Percentiles rank a stretch among this genome's conserved stretches.
Conservation (phyloP, 768 basidiomycete species). For the Leucocoprinus leucothites region DNA sequence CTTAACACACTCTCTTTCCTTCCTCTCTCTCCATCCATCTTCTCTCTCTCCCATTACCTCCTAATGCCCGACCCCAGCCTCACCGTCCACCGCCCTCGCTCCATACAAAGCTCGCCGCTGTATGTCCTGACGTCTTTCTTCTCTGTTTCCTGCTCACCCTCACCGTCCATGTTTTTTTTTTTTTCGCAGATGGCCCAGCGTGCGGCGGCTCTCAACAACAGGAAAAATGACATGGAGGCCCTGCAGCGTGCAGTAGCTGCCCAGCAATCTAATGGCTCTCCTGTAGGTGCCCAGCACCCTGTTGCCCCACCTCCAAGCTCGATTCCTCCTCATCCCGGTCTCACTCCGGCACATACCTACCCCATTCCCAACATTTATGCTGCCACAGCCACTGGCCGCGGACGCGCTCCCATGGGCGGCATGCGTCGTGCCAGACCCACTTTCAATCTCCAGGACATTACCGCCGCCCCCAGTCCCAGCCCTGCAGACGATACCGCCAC, state of each 20-base stretch:
- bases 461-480: neutral
- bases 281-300: neutral
- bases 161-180: neutral
- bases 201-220: constrained; percentile 9
- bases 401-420: constrained; percentile 21
- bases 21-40: neutral
- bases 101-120: constrained; percentile 92
- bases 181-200: constrained; percentile 14
- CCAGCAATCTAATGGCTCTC: neutral
- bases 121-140: constrained; percentile 36
- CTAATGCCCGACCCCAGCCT: constrained; percentile 4
- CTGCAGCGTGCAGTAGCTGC: constrained; percentile 11
- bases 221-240: constrained; percentile 10
- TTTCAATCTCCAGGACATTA: constrained; percentile 63
- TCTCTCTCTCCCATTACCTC: constrained; percentile 1
- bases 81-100: constrained; percentile 63
- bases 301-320: constrained; percentile 32
- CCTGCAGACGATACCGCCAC: neutral
- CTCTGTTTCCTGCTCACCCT: too few species aligned
- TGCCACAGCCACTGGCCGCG: constrained; percentile 19
- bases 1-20: constrained; percentile 16
- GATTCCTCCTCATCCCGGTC: constrained; percentile 23
- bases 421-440: constrained; percentile 50
- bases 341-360: neutral
- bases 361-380: constrained; percentile 12